Base-by-base conservation (phyloP, 163 green algal genomes). In the Trebouxiophyceae sp. region DNA sequence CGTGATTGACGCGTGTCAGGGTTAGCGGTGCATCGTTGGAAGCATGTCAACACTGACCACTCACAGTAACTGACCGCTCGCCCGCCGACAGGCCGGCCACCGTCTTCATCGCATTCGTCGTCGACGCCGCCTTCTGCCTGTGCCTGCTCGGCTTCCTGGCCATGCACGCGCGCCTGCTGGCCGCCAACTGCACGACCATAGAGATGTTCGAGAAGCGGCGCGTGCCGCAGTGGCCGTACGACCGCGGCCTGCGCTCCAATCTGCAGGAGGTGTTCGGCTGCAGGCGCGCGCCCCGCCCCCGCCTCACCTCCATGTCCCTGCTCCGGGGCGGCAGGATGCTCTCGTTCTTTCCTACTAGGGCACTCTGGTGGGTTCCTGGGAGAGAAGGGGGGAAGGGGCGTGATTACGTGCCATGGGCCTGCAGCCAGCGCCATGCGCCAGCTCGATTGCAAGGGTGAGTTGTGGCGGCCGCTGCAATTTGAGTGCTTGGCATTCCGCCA, bases 141-240 rank as follows among this genome's bases (percentile, higher is more conserved):
- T 80, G 75, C 27, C 64, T 96, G 22, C 54, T 73, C 0, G 87
- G 81, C 5, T 95, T 95, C 68, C 54, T 95, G 12, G 66, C 81
- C 54, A 92, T 95, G 87, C 89, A 95, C 66, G 54, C 57, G 7
- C 83, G 89, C 60, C 71, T 96, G 54, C 50, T 94, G 0, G 63
- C 70, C 0, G 65, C 62, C 32, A 95, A 93, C 65, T 84, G 76
- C 59, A 96, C 84, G 2, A 95, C 86, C 1, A 96, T 96, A 62
- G 90, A 96, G 72, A 93, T 93, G 72, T 96, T 91, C 50, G 90
- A 95, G 64, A 95, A 95, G 77, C 74, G 81, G 50, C 71, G 81
- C 4, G 59, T 86, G 47, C 60, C 62, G 33, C 80, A 83, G 0
- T 96, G 86, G 86, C 87, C 85, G 0, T 95, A 93, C 68, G 81